Evolutionary conservation across 345 rosid genomes (phyloP).

Genomic region (Boechera divaricarpa): DNA sequence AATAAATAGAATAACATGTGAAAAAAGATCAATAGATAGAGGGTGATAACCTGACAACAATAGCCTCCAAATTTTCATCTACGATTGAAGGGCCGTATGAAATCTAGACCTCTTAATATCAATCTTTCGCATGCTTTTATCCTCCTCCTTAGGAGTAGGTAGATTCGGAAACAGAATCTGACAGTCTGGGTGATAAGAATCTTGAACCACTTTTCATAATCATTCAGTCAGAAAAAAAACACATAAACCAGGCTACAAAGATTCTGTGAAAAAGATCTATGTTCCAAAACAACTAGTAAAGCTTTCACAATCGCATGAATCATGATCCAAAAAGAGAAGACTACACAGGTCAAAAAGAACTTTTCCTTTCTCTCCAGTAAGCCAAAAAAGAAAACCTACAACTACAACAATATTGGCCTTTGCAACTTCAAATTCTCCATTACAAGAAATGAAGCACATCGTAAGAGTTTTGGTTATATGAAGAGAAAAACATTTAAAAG

Average conservation of each 20-base stretch:
- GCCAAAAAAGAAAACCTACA: neutral
- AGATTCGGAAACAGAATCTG: neutral
- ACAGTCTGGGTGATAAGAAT: neutral
- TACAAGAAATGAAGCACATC: neutral
- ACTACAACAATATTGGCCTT: constrained; percentile 1
- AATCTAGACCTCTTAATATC: too few species aligned
- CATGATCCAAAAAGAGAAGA: neutral
- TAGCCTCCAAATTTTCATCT: too few species aligned
- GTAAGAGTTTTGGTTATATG: neutral
- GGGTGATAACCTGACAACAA: too few species aligned
- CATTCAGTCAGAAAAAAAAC: neutral
- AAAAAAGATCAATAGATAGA: too few species aligned
- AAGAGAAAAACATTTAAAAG: constrained; percentile 1
- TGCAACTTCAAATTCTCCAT: neutral
- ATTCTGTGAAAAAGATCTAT: neutral
- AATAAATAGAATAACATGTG: too few species aligned
- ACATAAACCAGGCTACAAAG: constrained; percentile 1
- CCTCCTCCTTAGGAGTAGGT: neutral
- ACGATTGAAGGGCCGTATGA: constrained; percentile 92
- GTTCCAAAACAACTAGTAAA: neutral
- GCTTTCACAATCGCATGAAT: constrained; percentile 3
- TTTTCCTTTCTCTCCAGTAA: neutral
- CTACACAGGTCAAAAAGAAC: neutral
- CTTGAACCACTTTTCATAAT: neutral
- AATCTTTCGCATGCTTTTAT: neutral